phyloP scores from a whole-genome alignment of 192 early-diverging fungal species.

The Linnemannia elongata region DNA sequence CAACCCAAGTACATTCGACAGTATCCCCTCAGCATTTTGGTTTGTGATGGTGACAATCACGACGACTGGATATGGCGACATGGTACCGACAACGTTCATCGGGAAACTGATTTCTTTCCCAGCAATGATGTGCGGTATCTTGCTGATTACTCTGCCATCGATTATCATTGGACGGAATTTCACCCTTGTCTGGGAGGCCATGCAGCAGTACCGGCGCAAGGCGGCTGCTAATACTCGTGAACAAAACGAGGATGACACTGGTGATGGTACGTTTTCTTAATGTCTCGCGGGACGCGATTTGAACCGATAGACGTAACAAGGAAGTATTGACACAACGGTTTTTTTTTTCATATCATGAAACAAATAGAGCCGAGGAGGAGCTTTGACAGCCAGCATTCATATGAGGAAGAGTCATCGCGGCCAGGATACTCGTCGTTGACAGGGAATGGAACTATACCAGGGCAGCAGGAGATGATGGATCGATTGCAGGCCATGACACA shows the following conservation, averaged over 20 bases:
- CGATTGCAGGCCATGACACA: slow-evolving; percentile 17
- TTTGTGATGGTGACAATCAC: slow-evolving; percentile 83
- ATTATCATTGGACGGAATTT: slow-evolving; percentile 87
- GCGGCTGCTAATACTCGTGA: slow-evolving; percentile 6
- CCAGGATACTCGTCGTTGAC: slow-evolving; percentile 44
- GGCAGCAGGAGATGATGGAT: slow-evolving; percentile 27
- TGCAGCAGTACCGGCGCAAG: slow-evolving; percentile 59
- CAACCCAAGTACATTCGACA: slow-evolving; percentile 77
- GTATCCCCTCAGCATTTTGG: slow-evolving; percentile 82
- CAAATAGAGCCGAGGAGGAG: slow-evolving; percentile 30
- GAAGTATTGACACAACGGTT: not conserved
- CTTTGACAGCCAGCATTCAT: slow-evolving; percentile 54
- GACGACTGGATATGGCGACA: slow-evolving; percentile 82
- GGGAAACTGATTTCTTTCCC: slow-evolving; percentile 84
- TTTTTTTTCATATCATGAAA: not conserved
- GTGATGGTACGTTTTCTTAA: not conserved
- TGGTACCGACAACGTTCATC: slow-evolving; percentile 81
- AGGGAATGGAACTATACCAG: not conserved
- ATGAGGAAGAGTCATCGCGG: slow-evolving; percentile 21
- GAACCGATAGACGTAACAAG: not conserved
- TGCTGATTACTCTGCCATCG: slow-evolving; percentile 83
- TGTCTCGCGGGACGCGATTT: not conserved
- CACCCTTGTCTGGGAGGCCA: slow-evolving; percentile 82
- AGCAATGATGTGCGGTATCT: slow-evolving; percentile 82
- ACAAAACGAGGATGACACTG: slow-evolving; percentile 13